A percentile compares a stretch with the other conserved stretches of the same genome.
Evolutionary conservation across 257 asterid genomes (phyloP).

Genomic region (Capsicum rhomboideum): DNA sequence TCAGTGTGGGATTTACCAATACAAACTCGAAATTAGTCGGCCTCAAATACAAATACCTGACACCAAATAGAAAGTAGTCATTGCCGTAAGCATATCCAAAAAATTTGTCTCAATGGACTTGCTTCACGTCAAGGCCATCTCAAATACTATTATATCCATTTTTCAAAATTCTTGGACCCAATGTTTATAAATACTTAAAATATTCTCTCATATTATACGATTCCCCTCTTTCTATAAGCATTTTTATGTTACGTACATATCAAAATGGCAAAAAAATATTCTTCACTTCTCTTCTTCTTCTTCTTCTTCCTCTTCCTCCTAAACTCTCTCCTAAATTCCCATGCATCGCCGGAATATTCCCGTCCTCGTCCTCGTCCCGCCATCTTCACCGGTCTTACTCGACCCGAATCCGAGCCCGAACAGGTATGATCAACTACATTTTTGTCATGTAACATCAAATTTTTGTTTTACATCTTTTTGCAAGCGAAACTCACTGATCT

Average conservation of each 20-base stretch:
- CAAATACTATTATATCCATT: background rate
- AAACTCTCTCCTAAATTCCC: background rate
- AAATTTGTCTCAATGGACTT: slow-evolving; percentile 1
- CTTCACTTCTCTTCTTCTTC: slow-evolving; percentile 6
- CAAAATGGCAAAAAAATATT: slow-evolving; percentile 16
- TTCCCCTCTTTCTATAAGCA: background rate
- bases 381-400: slow-evolving; percentile 22
- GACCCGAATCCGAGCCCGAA: slow-evolving; percentile 58
- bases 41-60: no score
- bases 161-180: background rate
- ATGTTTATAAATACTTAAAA: background rate
- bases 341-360: slow-evolving; percentile 42
- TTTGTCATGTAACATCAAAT: background rate
- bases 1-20: no score
- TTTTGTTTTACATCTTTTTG: background rate
- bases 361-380: slow-evolving; percentile 61
- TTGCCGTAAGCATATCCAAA: slow-evolving; percentile 16
- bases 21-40: no score
- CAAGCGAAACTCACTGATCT: background rate
- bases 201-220: background rate
- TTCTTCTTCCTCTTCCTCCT: background rate
- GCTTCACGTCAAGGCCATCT: slow-evolving; percentile 30
- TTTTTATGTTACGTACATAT: background rate
- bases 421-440: slow-evolving; percentile 35
- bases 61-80: background rate